These are phyloP conservation scores for Narthecium ossifragum DNA, from an alignment of 106 monocot genomes.

Conservation along the genomic window DNA sequence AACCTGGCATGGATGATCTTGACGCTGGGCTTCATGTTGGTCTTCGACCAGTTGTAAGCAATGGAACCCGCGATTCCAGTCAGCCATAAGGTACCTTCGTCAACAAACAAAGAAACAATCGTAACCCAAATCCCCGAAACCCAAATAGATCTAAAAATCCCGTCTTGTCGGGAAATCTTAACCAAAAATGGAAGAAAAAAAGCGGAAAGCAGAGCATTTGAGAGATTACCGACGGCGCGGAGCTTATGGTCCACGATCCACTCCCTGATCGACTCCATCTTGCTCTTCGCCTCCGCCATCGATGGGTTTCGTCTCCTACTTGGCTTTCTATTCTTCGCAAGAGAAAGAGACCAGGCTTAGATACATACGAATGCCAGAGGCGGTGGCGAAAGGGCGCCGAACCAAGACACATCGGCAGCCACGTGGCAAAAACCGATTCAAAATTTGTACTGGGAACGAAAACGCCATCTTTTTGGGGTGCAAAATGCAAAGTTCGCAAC, in stretches of 20 bases:
- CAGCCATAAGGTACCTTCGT: constrained; percentile 67
- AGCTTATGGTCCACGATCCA: constrained; percentile 74
- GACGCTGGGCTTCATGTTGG: constrained; percentile 82
- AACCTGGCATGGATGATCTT: constrained; percentile 95
- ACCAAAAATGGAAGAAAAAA: background rate
- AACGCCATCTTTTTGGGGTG: no score
- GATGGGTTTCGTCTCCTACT: background rate
- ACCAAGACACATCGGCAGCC: background rate
- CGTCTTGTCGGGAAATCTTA: background rate
- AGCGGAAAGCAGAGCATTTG: background rate
- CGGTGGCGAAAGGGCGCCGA: background rate
- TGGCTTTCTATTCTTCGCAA: background rate
- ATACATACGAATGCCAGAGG: background rate
- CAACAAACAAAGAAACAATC: no score
- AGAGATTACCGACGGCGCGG: constrained; percentile 42
- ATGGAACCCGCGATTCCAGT: constrained; percentile 63
- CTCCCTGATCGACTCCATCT: constrained; percentile 40
- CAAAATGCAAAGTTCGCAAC: no score
- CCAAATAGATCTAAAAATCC: constrained; percentile 7
- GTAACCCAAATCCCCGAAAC: constrained; percentile 15
- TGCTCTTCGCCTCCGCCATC: constrained; percentile 37
- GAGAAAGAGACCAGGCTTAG: background rate
- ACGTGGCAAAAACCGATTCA: background rate
- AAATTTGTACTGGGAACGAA: background rate
- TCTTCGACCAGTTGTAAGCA: constrained; percentile 83